Evolutionary conservation across 2,329 filamentous ascomycete genomes (phyloP), one percentile per base, ranked within the genome.

Genomic region (Aspergillus pseudoterreus): DNA sequence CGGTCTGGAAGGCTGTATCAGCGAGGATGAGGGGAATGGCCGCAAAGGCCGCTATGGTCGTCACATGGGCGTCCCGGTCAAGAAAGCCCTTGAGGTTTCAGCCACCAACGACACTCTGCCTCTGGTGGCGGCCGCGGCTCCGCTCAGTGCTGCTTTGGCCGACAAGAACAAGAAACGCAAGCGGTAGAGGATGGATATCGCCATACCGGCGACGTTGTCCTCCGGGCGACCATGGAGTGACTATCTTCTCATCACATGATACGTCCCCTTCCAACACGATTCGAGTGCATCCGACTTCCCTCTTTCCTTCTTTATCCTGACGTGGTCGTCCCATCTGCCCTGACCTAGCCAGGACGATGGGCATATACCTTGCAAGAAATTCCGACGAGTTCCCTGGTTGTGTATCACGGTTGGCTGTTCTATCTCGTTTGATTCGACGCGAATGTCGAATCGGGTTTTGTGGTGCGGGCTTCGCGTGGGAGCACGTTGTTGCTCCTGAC

Each of bases 11-110:
- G 90, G 92, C 58, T 99, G 94, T 72, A 84, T 99, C 72, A 96
- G 92, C 71, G 94, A 99, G 72, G 94, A 99, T 63, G 94, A 99
- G 73, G 91, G 91, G 58, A 97, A 97, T 70, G 94, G 92, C 58
- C 88, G 94, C 66, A 97, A 96, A 73, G 94, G 94, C 57, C 86
- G 94, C 52, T 97, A 96, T 63, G 83, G 84, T 53, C 78, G 84
- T 52, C 81, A 86, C 67, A 85, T 87, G 84, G 82, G 84, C 48
- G 83, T 86, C 30, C 75, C 83, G 1, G 79, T 86, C 56, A 86
- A 85, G 72, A 85, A 84, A 64, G 67, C 65, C 15, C 59, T 63
- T 24, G 75, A 77, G 21, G 63, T 60, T 10, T 47, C 54, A 30
- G 50, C 83, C 47, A 76, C 84, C 63, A 81, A 81, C 67, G 81